These are phyloP conservation scores for Gynandropsis gynandra DNA, from an alignment of 345 rosid species.

Conservation along the genomic window DNA sequence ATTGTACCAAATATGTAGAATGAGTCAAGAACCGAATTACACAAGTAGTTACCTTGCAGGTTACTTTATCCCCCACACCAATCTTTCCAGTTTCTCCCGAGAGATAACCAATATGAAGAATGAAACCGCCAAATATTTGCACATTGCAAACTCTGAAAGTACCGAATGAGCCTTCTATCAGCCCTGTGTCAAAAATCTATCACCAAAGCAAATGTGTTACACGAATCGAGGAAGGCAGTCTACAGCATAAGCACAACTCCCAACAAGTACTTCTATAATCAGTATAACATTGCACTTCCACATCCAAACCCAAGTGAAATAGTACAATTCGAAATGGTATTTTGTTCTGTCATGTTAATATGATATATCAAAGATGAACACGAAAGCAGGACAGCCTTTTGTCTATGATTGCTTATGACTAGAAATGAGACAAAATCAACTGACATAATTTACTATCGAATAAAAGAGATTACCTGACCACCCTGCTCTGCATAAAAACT, in stretches of 20 bases:
- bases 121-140: conserved; percentile 86
- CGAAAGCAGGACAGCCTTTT: neutral
- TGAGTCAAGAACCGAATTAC: conserved; percentile 2
- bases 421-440: conserved; percentile 10
- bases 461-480: conserved; percentile 66
- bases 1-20: conserved; percentile 6
- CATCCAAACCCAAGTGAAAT: neutral
- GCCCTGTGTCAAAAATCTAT: conserved; percentile 80
- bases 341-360: neutral
- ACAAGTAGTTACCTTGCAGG: conserved; percentile 56
- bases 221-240: conserved; percentile 6
- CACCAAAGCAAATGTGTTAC: conserved; percentile 23
- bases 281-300: neutral
- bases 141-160: conserved; percentile 72
- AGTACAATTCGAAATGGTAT: conserved; percentile 6
- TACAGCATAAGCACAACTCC: neutral
- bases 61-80: conserved; percentile 62
- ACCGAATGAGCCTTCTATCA: conserved; percentile 68
- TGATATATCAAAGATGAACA: conserved; percentile 9
- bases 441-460: conserved; percentile 7
- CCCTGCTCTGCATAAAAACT: conserved; percentile 99
- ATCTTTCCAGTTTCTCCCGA: conserved; percentile 36
- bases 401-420: neutral
- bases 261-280: neutral
- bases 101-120: conserved; percentile 77